Conservation (phyloP, 306 rosid species). For the Dicorynia guianensis region DNA sequence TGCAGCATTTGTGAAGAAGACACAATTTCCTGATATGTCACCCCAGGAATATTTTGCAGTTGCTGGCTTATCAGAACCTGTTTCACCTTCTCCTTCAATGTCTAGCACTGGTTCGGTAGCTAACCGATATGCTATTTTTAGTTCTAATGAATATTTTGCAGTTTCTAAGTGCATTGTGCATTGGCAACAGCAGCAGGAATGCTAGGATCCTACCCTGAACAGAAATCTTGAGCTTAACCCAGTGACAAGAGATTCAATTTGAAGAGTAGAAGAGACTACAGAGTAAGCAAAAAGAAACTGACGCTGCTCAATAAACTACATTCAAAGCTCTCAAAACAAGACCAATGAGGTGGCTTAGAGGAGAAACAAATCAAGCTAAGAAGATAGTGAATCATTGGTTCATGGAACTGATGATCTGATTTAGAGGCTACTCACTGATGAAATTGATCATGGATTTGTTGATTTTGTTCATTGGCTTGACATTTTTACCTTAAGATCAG, state of each 20-base stretch:
- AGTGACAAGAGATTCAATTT: conserved; percentile 16
- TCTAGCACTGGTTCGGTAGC: conserved; percentile 48
- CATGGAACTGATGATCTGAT: conserved; percentile 31
- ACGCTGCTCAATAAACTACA: conserved; percentile 28
- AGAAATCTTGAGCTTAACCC: conserved; percentile 51
- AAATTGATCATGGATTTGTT: conserved; percentile 38
- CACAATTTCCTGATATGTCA: conserved; percentile 40
- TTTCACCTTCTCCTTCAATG: conserved; percentile 48
- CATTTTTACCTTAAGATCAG: conserved; percentile 27
- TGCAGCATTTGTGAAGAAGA: conserved; percentile 43
- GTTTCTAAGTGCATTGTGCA: conserved; percentile 10
- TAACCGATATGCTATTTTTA: conserved; percentile 17
- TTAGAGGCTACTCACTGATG: conserved; percentile 29
- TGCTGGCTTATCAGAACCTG: conserved; percentile 44
- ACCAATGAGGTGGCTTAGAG: background rate
- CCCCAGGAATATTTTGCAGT: conserved; percentile 35
- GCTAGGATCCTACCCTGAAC: conserved; percentile 46
- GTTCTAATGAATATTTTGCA: background rate
- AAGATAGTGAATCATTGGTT: background rate
- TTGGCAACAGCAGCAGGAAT: conserved; percentile 42
- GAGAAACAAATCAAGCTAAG: conserved; percentile 21
- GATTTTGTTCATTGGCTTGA: conserved; percentile 37
- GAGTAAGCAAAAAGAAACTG: conserved; percentile 22
- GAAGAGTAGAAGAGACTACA: conserved; percentile 8
- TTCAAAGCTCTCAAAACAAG: conserved; percentile 1